Conservation (phyloP, 2,329 filamentous ascomycete species). For the Colletotrichum sansevieriae region DNA sequence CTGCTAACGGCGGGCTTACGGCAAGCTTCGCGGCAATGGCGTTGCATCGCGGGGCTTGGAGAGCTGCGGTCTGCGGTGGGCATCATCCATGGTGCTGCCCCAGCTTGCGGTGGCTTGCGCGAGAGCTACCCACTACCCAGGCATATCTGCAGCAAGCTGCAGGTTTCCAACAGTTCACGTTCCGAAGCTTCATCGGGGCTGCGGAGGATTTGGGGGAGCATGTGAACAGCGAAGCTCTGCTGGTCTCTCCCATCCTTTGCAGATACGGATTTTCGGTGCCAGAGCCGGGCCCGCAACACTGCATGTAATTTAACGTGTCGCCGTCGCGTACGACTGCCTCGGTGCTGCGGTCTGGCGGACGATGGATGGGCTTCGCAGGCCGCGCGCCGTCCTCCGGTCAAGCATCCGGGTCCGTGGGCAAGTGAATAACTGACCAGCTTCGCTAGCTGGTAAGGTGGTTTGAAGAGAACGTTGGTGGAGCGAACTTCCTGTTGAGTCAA, state of each 20-base stretch:
- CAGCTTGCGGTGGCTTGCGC: constrained; percentile 4
- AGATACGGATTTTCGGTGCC: no score
- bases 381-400: constrained; percentile 5
- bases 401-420: background rate
- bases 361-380: background rate
- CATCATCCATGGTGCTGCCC: background rate
- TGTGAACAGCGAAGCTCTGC: background rate
- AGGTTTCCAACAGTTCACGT: background rate
- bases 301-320: background rate
- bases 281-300: constrained; percentile 2
- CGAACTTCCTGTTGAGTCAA: no score
- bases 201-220: background rate
- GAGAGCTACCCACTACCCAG: constrained; percentile 10
- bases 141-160: constrained; percentile 11
- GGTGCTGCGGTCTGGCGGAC: background rate
- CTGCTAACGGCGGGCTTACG: background rate
- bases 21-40: constrained; percentile 17
- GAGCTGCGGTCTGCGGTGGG: background rate
- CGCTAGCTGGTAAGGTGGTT: background rate
- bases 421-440: background rate
- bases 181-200: constrained; percentile 13
- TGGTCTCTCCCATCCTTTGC: background rate
- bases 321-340: background rate
- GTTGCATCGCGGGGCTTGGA: constrained; percentile 4
- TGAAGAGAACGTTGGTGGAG: no score